Conservation (phyloP, 352 stramenopile species). For the Globisporangium cederbergense region DNA sequence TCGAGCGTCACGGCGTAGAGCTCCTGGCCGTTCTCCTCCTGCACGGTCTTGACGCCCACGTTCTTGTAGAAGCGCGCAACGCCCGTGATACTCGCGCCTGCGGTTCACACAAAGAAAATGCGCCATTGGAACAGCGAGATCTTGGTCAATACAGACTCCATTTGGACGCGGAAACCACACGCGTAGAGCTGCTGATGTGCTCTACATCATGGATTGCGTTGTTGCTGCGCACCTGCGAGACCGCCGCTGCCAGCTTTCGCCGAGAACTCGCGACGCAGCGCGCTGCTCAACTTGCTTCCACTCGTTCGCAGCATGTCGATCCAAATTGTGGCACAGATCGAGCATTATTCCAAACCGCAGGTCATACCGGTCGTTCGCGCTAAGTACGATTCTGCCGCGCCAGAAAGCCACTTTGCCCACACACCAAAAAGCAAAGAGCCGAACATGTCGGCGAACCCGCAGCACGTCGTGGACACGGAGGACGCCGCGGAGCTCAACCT, state of each 20-base stretch:
- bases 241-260: conserved; percentile 43
- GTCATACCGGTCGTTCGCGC: no score
- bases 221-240: conserved; percentile 25
- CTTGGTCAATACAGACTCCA: neutral
- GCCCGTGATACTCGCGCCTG: conserved; percentile 81
- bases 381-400: neutral
- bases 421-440: neutral
- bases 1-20: conserved; percentile 74
- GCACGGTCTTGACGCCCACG: conserved; percentile 61
- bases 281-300: conserved; percentile 18
- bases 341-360: no score
- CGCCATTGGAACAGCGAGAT: neutral
- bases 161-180: neutral
- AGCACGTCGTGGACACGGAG: conserved; percentile 89
- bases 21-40: conserved; percentile 21
- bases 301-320: conserved; percentile 29
- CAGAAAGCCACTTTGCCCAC: neutral
- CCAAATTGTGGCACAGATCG: neutral
- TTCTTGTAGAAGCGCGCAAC: conserved; percentile 81
- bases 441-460: conserved; percentile 65
- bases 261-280: conserved; percentile 36
- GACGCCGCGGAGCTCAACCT: conserved; percentile 88
- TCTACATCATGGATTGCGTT: neutral
- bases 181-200: neutral
- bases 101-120: neutral